A percentile compares a stretch with the other conserved stretches of the same genome.
These are phyloP conservation scores for Krasilnikovozyma curviuscula DNA, from an alignment of 768 basidiomycete species.

Conservation along the genomic window DNA sequence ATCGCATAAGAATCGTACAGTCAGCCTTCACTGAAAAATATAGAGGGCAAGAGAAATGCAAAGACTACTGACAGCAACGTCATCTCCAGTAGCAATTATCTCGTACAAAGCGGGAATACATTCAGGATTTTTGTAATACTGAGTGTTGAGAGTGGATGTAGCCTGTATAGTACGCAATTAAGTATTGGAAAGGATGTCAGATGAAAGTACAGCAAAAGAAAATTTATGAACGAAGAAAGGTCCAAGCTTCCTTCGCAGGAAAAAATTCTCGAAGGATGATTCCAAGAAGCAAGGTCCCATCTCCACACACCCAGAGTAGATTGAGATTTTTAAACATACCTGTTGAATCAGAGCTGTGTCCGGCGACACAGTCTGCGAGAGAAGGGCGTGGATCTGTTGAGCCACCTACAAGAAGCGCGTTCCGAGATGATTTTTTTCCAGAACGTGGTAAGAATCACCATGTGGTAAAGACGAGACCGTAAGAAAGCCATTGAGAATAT, in stretches of 20 bases:
- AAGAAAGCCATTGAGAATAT: too few relatives aligned
- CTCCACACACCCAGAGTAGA: not conserved
- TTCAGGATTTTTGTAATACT: constrained; percentile 75
- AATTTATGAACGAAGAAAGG: constrained; percentile 7
- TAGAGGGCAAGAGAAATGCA: not conserved
- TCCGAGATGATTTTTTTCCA: too few relatives aligned
- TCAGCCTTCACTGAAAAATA: not conserved
- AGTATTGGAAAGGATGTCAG: not conserved
- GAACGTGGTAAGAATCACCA: too few relatives aligned
- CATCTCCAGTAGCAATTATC: constrained; percentile 68
- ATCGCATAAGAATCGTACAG: not conserved
- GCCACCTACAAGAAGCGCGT: too few relatives aligned
- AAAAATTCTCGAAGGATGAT: constrained; percentile 11
- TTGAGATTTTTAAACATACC: constrained; percentile 34
- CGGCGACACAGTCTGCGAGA: constrained; percentile 65
- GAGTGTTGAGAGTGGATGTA: constrained; percentile 71
- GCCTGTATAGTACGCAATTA: constrained; percentile 37
- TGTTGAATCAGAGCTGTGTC: constrained; percentile 78
- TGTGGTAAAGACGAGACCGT: too few relatives aligned
- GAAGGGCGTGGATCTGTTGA: constrained; percentile 62
- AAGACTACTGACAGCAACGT: constrained; percentile 46
- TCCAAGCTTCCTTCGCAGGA: constrained; percentile 10
- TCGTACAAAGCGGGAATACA: constrained; percentile 81
- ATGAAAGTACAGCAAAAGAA: not conserved
- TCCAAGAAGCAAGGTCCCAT: not conserved